A percentile compares a stretch with the other conserved stretches of the same genome.
These are phyloP conservation scores for Pilaira anomala DNA, from an alignment of 192 early-diverging fungal genomes.

Conservation along the genomic window DNA sequence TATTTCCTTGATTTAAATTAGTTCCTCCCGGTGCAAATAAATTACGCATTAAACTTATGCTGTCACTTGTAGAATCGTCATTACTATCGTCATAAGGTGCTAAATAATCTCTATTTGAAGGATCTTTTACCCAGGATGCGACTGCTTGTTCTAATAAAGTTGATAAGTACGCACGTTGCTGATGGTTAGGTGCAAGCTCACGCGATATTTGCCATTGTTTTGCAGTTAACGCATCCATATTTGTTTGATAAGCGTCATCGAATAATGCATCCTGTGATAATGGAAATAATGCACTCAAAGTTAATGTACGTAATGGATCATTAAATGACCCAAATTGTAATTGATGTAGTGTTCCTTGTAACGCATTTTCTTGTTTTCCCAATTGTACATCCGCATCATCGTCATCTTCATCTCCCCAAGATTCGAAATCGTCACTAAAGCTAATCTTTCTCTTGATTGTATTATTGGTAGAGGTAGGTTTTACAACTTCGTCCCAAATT, in stretches of 20 bases:
- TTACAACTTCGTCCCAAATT: conserved; percentile 27
- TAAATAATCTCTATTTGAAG: conserved; percentile 21
- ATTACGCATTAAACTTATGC: not conserved
- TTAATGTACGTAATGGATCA: conserved; percentile 50
- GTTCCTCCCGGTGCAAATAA: conserved; percentile 10
- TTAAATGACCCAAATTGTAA: conserved; percentile 55
- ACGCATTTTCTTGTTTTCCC: conserved; percentile 3
- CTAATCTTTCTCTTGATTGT: not conserved
- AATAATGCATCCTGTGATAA: conserved; percentile 33
- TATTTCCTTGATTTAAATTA: too few species aligned
- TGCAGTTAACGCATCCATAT: conserved; percentile 53
- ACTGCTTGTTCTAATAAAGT: conserved; percentile 43
- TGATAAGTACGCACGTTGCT: conserved; percentile 40
- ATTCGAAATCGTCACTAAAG: conserved; percentile 21
- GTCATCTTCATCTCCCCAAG: not conserved
- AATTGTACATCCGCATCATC: conserved; percentile 11
- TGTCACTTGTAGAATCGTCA: conserved; percentile 1
- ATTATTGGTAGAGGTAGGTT: too few species aligned
- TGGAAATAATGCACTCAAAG: conserved; percentile 46
- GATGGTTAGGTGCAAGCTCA: conserved; percentile 41
- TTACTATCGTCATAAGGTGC: conserved; percentile 26
- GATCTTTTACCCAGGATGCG: conserved; percentile 47
- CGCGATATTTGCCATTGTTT: conserved; percentile 41
- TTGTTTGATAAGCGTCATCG: conserved; percentile 36
- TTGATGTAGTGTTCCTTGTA: not conserved